Evolutionary conservation across 345 rosid genomes (phyloP).

Genomic region (Syzygium oleosum): DNA sequence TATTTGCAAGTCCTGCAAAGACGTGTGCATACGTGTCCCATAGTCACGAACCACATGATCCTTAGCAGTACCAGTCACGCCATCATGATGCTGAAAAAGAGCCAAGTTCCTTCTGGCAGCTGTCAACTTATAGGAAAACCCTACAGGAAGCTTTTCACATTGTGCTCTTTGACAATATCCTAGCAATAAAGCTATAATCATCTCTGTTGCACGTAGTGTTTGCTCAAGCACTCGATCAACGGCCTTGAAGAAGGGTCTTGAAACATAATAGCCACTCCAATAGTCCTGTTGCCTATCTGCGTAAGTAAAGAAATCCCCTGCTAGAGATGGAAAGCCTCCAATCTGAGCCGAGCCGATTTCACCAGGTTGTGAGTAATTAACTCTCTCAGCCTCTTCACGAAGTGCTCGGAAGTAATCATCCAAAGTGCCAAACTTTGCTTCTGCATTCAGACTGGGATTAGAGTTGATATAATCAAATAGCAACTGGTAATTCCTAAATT

Average conservation of each 20-base stretch:
- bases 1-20: constrained; percentile 79
- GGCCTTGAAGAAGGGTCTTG: constrained; percentile 97
- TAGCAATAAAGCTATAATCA: constrained; percentile 74
- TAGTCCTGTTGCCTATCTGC: constrained; percentile 91
- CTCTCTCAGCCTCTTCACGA: constrained; percentile 77
- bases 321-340: constrained; percentile 89
- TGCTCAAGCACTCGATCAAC: constrained; percentile 95
- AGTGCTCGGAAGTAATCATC: constrained; percentile 80
- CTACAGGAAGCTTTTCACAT: constrained; percentile 74
- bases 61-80: constrained; percentile 94
- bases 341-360: constrained; percentile 76
- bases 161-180: constrained; percentile 85
- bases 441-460: constrained; percentile 75
- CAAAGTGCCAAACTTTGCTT: constrained; percentile 84
- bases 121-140: constrained; percentile 71
- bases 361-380: constrained; percentile 71
- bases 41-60: constrained; percentile 94
- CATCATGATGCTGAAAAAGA: constrained; percentile 99
- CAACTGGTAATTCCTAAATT: constrained; percentile 84
- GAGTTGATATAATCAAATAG: constrained; percentile 91
- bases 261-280: constrained; percentile 99
- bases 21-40: constrained; percentile 87
- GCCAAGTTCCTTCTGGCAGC: constrained; percentile 98
- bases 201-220: constrained; percentile 83
- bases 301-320: constrained; percentile 97